phyloP scores from a whole-genome alignment of 768 basidiomycete species.

The Tulasnella sp. region DNA sequence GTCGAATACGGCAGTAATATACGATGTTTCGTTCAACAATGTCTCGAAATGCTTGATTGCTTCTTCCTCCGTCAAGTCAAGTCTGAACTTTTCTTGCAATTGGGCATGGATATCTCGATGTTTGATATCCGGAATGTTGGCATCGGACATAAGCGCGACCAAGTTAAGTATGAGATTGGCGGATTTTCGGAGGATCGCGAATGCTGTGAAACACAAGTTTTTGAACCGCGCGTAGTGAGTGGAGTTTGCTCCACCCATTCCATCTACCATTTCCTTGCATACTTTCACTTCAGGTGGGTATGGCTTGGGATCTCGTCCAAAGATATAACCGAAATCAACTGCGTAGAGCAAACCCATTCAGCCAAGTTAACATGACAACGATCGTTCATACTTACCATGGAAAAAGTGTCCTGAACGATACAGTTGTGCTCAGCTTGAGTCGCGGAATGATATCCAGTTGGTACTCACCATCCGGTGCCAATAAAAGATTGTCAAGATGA shows the following conservation, averaged over 20 bases:
- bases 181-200: conserved; percentile 89
- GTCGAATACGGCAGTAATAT: conserved; percentile 85
- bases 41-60: conserved; percentile 96
- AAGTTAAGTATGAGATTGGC: conserved; percentile 95
- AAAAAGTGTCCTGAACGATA: conserved; percentile 79
- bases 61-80: conserved; percentile 90
- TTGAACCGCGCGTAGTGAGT: conserved; percentile 96
- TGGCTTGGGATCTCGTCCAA: conserved; percentile 94
- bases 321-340: conserved; percentile 98
- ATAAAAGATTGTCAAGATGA: conserved; percentile 86
- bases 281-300: conserved; percentile 97
- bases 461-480: conserved; percentile 75
- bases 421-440: neutral
- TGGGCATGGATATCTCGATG: conserved; percentile 76
- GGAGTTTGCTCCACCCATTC: conserved; percentile 94
- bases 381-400: conserved; percentile 46
- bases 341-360: neutral
- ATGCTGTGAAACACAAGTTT: conserved; percentile 93
- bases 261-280: conserved; percentile 99
- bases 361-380: neutral
- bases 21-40: conserved; percentile 85
- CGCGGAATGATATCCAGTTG: neutral
- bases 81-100: conserved; percentile 91
- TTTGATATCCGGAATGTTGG: conserved; percentile 95
- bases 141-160: conserved; percentile 93